Evolutionary conservation across 164 flowering plant species (phyloP), one percentile per base, ranked within the genome.

Genomic region (Vitis labrusca): DNA sequence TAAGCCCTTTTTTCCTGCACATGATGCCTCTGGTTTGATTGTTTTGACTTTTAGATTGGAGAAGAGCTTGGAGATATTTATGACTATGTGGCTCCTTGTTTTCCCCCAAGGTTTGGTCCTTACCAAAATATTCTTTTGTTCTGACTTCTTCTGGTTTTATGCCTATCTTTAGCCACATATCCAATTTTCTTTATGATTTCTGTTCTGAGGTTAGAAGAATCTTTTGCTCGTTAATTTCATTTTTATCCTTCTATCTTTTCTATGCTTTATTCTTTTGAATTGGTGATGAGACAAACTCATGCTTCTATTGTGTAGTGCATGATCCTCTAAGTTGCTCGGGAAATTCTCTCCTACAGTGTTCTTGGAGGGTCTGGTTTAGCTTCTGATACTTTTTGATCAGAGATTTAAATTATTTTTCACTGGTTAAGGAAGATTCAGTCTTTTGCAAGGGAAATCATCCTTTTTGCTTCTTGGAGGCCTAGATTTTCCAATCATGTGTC

Each of bases 51-150:
- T 58, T 73, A 95, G 99, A 90, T 95, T 73, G 98, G 96, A 54
- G 97, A 89, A 70, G 99, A 96, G 86, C 97, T 96, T 73, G 99
- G 99, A 69, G 99, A 96, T 82, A 88, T 91, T 65, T 96, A 96
- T 68, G 99, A 96, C 73, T 86, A 81, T 77, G 98, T 93, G 65
- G 99, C 99, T 71, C 99, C 98, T 61, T 96, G 99, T 83, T 96
- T 96, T 81, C 98, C 98, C 80, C 99, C 99, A 81, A 96, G 99
- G 99, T 96, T 77, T 65, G 88, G 66, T 50, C 53, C 14, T 0
- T 55, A 11, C 1, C 16, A 14, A 8, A 6, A 54, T 29, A 27
- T 64, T 23, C 58, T 71, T 37, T 8, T 65, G 17, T 51, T 63
- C 13, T 59, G 15, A 16, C 32, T 44, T 54, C 15, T 12, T 68